Evolutionary conservation across 208 protist genomes (phyloP), one percentile per base, ranked within the genome.

Genomic region (Herpetomonas muscarum): DNA sequence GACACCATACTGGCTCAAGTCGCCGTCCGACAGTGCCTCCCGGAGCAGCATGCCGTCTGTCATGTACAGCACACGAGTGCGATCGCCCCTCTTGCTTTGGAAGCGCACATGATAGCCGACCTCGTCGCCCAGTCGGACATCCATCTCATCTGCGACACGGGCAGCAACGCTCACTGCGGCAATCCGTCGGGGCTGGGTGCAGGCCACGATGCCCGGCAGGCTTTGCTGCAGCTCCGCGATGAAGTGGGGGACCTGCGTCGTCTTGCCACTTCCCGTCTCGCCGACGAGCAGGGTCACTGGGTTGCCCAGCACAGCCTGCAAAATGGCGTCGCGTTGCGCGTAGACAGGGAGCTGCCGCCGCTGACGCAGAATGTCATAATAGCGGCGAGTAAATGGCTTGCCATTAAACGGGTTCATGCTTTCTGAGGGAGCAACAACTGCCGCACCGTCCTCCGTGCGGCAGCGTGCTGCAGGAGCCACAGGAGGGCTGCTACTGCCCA

Each of bases 41-140:
- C 98, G 90, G 29, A 99, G 76, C 26, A 99, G 74, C 90, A 99
- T 99, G 74, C 98, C 98, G 77, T 99, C 98, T 6, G 98, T 99
- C 81, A 99, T 94, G 78, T 99, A 99, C 36, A 99, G 95, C 34
- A 99, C 87, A 21, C 85, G 81, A 6, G 98, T 99, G n/a, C 88
- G 66, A 9, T 68, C 55, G 32, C 64, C 85, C 17, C 90, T 94
- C 34, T 71, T 83, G 53, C 98, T 94, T 57, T 99, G 97, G 71
- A 99, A 99, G 48, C 98, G 90, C 52, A 99, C 98, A 24, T 87
- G 86, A 67, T 99, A 99, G 31, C 99, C 98, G 1, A 99, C 97
- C 52, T 99, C 88, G 21, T 93, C 70, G 26, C 98, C 98, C 0
- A 99, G 71, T n/a, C 53, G 46, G 39, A 97, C 98, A 29, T 97